Base-by-base conservation (phyloP, 257 asterid species). In the Solanum gracilifrons region DNA sequence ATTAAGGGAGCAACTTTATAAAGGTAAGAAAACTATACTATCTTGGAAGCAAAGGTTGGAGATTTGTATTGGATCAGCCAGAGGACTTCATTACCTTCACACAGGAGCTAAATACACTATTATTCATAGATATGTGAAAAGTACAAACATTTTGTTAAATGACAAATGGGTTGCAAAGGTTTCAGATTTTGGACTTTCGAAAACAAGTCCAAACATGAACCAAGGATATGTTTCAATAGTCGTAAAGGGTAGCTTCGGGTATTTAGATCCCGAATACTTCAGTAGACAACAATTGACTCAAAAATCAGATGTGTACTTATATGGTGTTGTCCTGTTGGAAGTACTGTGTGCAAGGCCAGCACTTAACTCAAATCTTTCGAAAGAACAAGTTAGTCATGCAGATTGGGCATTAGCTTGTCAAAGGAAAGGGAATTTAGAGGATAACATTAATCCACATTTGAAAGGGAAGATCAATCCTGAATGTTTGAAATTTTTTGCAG, bases 161-260 rank as follows among this genome's bases (percentile, higher is more conserved):
- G 98, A 96, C 13, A 95, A 95, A 36, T 96, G 98, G 98, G 98
- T 94, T 1, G 97, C 98, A 3, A 96, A 96, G 92, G 98, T 96
- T 31, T 95, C 98, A 0, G 98, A 96, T 89, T 96, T 96, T 21
- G 99, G 98, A 85, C 91, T 95, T 1, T 96, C 98, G 0, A 95
- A 95, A 87, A 93, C 98, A 1, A 95, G 98, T 13, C 97, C 99
- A 2, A 92, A 92, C 88, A 93, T 93, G 97, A 93, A 94, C 88
- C 91, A 95, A 86, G 97, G 99, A 16, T 98, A 95, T 55, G 95
- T 96, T 18, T 93, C 96, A 88, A 95, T 96, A 0, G 95, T 94
- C 11, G 99, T 96, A 13, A 95, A 96, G 39, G 99, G 98, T 11
- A 95, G 98, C 84, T 95, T 96, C 68, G 97, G 98, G 7, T 96